phyloP scores from a whole-genome alignment of 495 filamentous ascomycete species.

The Lentithecium fluviatile region DNA sequence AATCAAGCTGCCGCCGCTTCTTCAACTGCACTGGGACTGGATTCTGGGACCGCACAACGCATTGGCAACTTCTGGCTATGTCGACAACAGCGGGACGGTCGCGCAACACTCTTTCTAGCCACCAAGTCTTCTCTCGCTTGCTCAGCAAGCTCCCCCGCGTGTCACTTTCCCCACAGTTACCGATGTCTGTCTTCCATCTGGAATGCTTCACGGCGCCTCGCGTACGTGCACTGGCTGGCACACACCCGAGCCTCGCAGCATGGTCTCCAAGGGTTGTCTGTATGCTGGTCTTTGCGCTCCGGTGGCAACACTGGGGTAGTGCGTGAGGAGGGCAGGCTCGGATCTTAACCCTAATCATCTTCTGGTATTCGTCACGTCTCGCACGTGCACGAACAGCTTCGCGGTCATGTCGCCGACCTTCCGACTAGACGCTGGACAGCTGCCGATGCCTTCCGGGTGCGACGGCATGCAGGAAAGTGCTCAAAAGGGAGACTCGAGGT shows the following conservation, averaged over 20 bases:
- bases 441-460: conserved; percentile 24
- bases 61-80: conserved; percentile 30
- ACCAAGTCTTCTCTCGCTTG: conserved; percentile 44
- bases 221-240: conserved; percentile 27
- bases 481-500: conserved; percentile 48
- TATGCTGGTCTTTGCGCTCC: conserved; percentile 35
- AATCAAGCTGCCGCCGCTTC: conserved; percentile 4
- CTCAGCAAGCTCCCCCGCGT: conserved; percentile 50
- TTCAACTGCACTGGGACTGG: conserved; percentile 9
- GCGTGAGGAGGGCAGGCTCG: conserved; percentile 56
- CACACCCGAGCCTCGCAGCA: conserved; percentile 49
- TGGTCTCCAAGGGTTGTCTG: conserved; percentile 46
- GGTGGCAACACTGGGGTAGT: conserved; percentile 37
- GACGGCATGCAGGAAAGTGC: conserved; percentile 31
- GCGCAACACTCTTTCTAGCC: conserved; percentile 15
- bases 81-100: conserved; percentile 28
- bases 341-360: conserved; percentile 78
- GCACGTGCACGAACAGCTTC: conserved; percentile 45
- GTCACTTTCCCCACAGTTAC: conserved; percentile 66
- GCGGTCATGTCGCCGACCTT: conserved; percentile 51
- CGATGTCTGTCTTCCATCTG: conserved; percentile 63
- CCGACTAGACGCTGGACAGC: conserved; percentile 42
- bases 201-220: conserved; percentile 56
- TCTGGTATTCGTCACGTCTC: conserved; percentile 57
- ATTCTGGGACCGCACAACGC: conserved; percentile 8